Conservation (phyloP, 139 green algal species). For the Haematococcus sp. region DNA sequence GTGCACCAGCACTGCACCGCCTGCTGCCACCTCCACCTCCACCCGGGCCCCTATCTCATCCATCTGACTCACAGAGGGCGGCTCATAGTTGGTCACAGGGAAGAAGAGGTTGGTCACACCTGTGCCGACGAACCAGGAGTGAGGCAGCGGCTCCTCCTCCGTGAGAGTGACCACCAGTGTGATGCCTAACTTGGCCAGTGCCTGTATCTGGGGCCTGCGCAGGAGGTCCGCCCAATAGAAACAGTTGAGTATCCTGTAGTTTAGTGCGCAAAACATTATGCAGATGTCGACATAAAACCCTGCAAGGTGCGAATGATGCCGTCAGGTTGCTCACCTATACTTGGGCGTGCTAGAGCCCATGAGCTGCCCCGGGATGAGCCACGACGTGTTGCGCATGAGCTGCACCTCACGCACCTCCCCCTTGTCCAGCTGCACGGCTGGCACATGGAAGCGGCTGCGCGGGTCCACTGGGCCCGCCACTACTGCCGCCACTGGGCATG, state of each 20-base stretch:
- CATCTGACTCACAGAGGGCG: conserved; percentile 36
- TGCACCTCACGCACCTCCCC: background rate
- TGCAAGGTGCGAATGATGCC: no score
- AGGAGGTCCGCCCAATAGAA: no score
- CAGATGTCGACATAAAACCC: background rate
- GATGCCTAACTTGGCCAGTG: conserved; percentile 24
- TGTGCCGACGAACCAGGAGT: conserved; percentile 19
- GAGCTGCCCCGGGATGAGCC: conserved; percentile 25
- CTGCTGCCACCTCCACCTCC: conserved; percentile 4
- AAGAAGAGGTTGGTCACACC: conserved; percentile 34
- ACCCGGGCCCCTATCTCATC: conserved; percentile 18
- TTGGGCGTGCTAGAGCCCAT: conserved; percentile 36
- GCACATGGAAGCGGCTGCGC: conserved; percentile 9
- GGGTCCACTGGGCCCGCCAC: conserved; percentile 9
- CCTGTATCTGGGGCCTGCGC: conserved; percentile 22
- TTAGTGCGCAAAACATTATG: no score
- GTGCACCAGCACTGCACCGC: conserved; percentile 31
- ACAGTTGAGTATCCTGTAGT: no score
- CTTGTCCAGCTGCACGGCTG: background rate
- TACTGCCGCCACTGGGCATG: no score
- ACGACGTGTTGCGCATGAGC: conserved; percentile 37
- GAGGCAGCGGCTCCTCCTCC: conserved; percentile 33
- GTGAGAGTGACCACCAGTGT: conserved; percentile 35
- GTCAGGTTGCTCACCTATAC: no score
- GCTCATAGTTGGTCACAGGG: conserved; percentile 38